Percentiles rank a stretch among this genome's conserved stretches.
These are phyloP conservation scores for Coprinopsis marcescibilis DNA, from an alignment of 768 basidiomycete species.

Conservation along the genomic window DNA sequence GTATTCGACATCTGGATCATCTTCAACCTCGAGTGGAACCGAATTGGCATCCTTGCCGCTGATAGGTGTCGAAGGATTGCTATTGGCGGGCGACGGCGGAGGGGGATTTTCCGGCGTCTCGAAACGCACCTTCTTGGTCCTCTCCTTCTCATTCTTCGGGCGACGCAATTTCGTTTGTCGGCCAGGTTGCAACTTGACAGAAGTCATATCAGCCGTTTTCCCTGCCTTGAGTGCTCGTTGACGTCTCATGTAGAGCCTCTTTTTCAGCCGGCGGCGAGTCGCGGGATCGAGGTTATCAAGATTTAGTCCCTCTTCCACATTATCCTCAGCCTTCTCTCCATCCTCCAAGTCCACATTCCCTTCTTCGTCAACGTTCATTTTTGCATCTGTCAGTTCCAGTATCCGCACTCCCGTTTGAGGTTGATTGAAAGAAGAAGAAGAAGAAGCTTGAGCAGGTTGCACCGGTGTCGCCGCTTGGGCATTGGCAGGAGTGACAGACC, in stretches of 20 bases:
- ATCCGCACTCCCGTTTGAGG: too few species aligned
- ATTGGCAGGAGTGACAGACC: too few species aligned
- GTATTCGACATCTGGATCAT: not conserved
- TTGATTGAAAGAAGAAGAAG: too few species aligned
- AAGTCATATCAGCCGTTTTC: constrained; percentile 22
- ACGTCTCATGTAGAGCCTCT: constrained; percentile 68
- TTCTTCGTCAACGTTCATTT: constrained; percentile 12
- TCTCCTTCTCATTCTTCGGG: constrained; percentile 17
- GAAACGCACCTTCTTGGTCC: constrained; percentile 2
- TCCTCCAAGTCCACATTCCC: not conserved
- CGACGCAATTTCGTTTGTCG: constrained; percentile 20
- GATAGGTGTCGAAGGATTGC: not conserved
- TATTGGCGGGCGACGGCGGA: not conserved
- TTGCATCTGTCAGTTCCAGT: too few species aligned
- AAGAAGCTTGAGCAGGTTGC: too few species aligned
- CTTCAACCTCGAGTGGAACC: not conserved
- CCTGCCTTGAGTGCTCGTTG: constrained; percentile 50
- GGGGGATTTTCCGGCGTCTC: not conserved
- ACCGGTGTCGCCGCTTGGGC: too few species aligned
- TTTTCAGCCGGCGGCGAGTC: constrained; percentile 50
- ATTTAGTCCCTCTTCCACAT: constrained; percentile 24
- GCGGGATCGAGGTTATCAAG: constrained; percentile 21
- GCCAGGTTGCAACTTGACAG: constrained; percentile 32
- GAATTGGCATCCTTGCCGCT: not conserved
- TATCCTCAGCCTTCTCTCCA: constrained; percentile 11